These are phyloP conservation scores for Heritiera fomes DNA, from an alignment of 345 rosid species.

Conservation along the genomic window DNA sequence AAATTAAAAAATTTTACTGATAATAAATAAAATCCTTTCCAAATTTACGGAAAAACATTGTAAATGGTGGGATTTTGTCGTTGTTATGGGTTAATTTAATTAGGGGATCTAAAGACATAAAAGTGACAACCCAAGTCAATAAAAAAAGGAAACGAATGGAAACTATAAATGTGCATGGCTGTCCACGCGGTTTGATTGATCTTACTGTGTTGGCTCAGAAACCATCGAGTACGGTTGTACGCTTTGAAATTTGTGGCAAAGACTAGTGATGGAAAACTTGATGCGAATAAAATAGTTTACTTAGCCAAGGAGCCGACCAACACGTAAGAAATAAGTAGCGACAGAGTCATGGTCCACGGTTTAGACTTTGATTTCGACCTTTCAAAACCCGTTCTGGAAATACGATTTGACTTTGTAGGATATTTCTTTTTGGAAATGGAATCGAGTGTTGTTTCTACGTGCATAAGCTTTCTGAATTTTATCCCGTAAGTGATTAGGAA, in stretches of 20 bases:
- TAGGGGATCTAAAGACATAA: not conserved
- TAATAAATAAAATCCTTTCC: too few species aligned
- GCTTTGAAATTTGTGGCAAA: slow-evolving; percentile 12
- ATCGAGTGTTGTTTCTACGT: too few species aligned
- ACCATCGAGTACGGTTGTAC: not conserved
- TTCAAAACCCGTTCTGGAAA: not conserved
- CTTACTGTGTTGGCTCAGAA: not conserved
- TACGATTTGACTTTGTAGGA: not conserved
- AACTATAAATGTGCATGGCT: slow-evolving; percentile 32
- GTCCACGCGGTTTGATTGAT: slow-evolving; percentile 42
- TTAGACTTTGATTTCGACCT: slow-evolving; percentile 20
- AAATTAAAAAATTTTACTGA: too few species aligned
- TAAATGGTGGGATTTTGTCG: too few species aligned
- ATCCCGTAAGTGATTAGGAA: too few species aligned
- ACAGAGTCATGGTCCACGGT: slow-evolving; percentile 16
- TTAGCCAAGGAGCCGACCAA: not conserved
- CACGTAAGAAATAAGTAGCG: not conserved
- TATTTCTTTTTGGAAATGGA: too few species aligned
- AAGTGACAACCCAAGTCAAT: not conserved
- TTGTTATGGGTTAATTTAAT: not conserved
- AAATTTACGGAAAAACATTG: too few species aligned
- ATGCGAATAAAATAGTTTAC: not conserved
- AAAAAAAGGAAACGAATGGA: not conserved
- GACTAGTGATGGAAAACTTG: not conserved
- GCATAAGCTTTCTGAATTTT: too few species aligned